A percentile compares a stretch with the other conserved stretches of the same genome.
Evolutionary conservation across 495 filamentous ascomycete species (phyloP).

Genomic region (Aspergillus affinis): DNA sequence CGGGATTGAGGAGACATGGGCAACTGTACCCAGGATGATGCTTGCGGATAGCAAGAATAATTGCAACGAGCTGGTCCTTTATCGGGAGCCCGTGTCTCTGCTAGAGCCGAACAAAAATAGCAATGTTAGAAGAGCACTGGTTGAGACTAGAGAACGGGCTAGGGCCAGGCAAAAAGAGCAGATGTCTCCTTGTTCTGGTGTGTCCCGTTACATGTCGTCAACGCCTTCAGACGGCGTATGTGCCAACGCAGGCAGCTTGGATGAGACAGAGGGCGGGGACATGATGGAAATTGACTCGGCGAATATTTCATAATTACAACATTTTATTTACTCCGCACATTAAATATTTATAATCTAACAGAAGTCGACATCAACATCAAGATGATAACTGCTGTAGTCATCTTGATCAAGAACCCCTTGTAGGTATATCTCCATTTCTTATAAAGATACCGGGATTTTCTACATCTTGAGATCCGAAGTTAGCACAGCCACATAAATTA

Average conservation of each 20-base stretch:
- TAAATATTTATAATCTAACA: too few relatives aligned
- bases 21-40: conserved; percentile 66
- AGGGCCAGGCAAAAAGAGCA: conserved; percentile 12
- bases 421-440: too few relatives aligned
- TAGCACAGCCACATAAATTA: too few relatives aligned
- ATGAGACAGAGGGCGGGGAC: neutral
- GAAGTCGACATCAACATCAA: too few relatives aligned
- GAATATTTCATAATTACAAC: too few relatives aligned
- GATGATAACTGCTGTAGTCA: too few relatives aligned
- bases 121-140: conserved; percentile 79
- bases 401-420: too few relatives aligned
- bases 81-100: conserved; percentile 67
- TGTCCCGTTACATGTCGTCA: neutral
- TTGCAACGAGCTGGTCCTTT: conserved; percentile 57
- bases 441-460: too few relatives aligned
- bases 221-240: neutral
- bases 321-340: too few relatives aligned
- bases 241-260: neutral
- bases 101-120: conserved; percentile 72
- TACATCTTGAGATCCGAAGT: too few relatives aligned
- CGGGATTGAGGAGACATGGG: conserved; percentile 78
- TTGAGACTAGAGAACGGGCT: conserved; percentile 73
- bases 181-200: neutral
- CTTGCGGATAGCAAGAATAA: conserved; percentile 48
- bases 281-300: neutral